These are phyloP conservation scores for Exobasidium cylindrosporum DNA, from an alignment of 1,284 basidiomycete species.

Conservation along the genomic window DNA sequence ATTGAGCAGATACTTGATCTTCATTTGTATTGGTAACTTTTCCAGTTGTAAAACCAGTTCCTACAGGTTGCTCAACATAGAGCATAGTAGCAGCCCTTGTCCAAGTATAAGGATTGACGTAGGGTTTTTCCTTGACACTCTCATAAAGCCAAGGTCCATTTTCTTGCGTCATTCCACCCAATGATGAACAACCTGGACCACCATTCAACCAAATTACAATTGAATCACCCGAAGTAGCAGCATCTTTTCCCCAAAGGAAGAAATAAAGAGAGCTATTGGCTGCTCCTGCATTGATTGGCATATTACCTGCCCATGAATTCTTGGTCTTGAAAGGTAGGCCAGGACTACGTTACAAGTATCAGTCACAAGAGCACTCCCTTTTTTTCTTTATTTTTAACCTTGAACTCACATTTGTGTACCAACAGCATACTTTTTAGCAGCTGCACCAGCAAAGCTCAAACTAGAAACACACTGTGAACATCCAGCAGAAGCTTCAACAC, in stretches of 20 bases:
- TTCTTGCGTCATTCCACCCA: conserved; percentile 75
- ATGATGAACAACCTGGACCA: conserved; percentile 68
- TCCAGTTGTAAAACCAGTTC: conserved; percentile 76
- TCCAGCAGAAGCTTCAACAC: not conserved
- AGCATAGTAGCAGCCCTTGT: conserved; percentile 71
- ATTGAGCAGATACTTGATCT: conserved; percentile 51
- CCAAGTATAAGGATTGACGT: conserved; percentile 71
- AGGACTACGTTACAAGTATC: no score
- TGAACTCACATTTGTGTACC: conserved; percentile 5
- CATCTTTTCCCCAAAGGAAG: conserved; percentile 78
- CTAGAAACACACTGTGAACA: conserved; percentile 2
- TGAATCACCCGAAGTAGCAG: conserved; percentile 68
- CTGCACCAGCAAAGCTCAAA: not conserved
- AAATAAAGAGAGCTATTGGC: conserved; percentile 65
- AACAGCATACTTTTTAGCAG: conserved; percentile 5
- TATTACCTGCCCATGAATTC: conserved; percentile 1
- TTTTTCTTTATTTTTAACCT: no score
- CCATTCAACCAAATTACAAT: conserved; percentile 67
- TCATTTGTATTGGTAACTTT: conserved; percentile 62
- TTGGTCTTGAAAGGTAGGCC: conserved; percentile 1
- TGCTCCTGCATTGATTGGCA: not conserved
- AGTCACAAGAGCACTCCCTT: no score
- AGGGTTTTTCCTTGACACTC: conserved; percentile 66
- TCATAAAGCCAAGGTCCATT: conserved; percentile 72
- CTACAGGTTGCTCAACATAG: conserved; percentile 79